Evolutionary conservation across 78 protist genomes (phyloP).

Genomic region (Dictyostelium citrinum): DNA sequence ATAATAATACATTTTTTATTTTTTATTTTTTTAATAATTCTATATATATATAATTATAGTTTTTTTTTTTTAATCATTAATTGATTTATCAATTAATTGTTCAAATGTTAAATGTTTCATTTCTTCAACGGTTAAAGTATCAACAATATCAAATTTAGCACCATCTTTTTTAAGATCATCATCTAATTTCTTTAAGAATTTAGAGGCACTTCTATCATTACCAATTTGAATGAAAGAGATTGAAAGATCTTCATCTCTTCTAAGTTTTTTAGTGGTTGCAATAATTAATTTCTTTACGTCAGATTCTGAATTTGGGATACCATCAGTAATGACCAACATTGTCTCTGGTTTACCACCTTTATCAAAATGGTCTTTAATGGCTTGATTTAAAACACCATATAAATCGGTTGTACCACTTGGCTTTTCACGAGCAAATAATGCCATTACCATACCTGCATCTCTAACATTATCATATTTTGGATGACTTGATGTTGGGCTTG

Average conservation of each 20-base stretch:
- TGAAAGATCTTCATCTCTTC: conserved; percentile 74
- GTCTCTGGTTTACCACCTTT: conserved; percentile 59
- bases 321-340: conserved; percentile 82
- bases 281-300: conserved; percentile 43
- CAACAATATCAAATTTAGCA: conserved; percentile 79
- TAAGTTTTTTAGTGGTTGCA: conserved; percentile 15
- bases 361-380: conserved; percentile 48
- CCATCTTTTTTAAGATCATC: conserved; percentile 24
- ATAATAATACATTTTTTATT: too few species aligned
- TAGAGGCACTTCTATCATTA: conserved; percentile 45
- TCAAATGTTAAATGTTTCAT: conserved; percentile 31
- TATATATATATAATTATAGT: too few species aligned
- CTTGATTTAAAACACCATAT: conserved; percentile 68
- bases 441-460: conserved; percentile 25
- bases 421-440: conserved; percentile 48
- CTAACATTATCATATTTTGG: conserved; percentile 34
- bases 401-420: conserved; percentile 82
- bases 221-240: conserved; percentile 83
- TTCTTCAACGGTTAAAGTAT: conserved; percentile 26
- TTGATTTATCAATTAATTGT: conserved; percentile 64
- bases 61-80: conserved; percentile 34
- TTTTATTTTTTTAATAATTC: too few species aligned
- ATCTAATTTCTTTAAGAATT: conserved; percentile 69
- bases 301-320: conserved; percentile 60
- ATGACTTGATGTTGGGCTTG: conserved; percentile 3